Conservation (phyloP, 2,329 filamentous ascomycete genomes). For the Lanzia echinophila region DNA sequence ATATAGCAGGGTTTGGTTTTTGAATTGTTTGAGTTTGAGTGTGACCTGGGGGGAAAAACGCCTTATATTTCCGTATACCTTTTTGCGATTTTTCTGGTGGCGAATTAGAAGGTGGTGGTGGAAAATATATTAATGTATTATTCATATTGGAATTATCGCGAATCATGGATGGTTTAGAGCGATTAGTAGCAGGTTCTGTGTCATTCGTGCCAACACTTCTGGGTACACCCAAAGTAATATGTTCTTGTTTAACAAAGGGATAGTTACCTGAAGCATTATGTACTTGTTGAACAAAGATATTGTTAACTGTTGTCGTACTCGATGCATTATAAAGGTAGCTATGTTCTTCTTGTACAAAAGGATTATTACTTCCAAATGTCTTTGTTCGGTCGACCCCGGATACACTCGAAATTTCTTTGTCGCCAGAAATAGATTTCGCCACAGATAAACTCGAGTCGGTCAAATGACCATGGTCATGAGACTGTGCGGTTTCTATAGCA, state of each 20-base stretch:
- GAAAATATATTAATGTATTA: no score
- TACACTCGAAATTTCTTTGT: constrained; percentile 16
- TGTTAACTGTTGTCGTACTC: no score
- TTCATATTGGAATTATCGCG: constrained; percentile 2
- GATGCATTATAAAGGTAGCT: constrained; percentile 13
- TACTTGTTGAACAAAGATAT: no score
- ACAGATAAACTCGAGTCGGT: neutral
- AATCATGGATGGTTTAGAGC: constrained; percentile 5
- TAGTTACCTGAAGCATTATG: no score
- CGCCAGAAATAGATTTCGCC: constrained; percentile 5
- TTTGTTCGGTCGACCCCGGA: constrained; percentile 12
- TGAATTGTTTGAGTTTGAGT: constrained; percentile 41
- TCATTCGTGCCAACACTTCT: neutral
- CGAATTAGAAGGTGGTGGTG: constrained; percentile 30
- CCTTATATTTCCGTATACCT: constrained; percentile 40
- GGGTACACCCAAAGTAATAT: neutral
- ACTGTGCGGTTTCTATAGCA: neutral
- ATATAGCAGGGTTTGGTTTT: no score
- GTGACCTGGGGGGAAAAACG: constrained; percentile 52
- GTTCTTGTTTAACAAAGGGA: no score
- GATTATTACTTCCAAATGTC: constrained; percentile 20
- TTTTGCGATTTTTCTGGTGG: constrained; percentile 21
- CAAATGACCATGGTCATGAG: neutral
- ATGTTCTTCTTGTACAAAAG: constrained; percentile 19
- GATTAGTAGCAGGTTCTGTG: neutral